phyloP scores from a whole-genome alignment of 345 rosid genomes.

The Leavenworthia alabamica region DNA sequence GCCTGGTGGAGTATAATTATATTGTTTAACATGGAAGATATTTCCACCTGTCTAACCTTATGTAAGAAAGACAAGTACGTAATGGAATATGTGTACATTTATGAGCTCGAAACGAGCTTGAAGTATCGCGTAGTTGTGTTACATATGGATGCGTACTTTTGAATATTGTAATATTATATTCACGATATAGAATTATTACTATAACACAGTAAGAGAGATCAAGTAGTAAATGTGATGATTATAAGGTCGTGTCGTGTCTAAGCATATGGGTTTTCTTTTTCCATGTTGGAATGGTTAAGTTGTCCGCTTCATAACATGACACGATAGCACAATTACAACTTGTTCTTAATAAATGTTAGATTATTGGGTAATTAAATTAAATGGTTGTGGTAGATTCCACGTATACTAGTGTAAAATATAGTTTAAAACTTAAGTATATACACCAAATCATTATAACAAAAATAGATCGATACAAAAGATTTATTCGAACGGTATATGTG shows the following conservation, averaged over 20 bases:
- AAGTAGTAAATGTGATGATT: slow-evolving; percentile 11
- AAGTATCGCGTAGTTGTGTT: slow-evolving; percentile 12
- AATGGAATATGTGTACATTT: slow-evolving; percentile 19
- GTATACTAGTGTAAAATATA: not conserved
- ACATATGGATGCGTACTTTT: slow-evolving; percentile 19
- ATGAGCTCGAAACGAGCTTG: slow-evolving; percentile 17
- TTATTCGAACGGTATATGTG: not conserved
- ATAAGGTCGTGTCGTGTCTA: slow-evolving; percentile 8
- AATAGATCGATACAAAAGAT: not conserved
- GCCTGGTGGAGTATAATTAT: not conserved
- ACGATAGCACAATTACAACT: slow-evolving; percentile 9
- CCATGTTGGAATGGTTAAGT: slow-evolving; percentile 27
- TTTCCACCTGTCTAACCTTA: slow-evolving; percentile 4
- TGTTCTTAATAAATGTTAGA: not conserved
- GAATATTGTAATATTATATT: not conserved
- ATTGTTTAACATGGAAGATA: not conserved
- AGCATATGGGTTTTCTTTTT: slow-evolving; percentile 12
- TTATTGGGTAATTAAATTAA: not conserved
- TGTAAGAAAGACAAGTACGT: slow-evolving; percentile 16
- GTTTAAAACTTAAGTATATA: too few species aligned
- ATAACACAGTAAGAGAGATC: not conserved
- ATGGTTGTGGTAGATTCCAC: not conserved
- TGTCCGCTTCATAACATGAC: slow-evolving; percentile 10
- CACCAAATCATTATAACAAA: not conserved
- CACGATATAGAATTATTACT: not conserved